Conservation (phyloP, 805 yeast genomes). For the Clavispora santaluciae region DNA sequence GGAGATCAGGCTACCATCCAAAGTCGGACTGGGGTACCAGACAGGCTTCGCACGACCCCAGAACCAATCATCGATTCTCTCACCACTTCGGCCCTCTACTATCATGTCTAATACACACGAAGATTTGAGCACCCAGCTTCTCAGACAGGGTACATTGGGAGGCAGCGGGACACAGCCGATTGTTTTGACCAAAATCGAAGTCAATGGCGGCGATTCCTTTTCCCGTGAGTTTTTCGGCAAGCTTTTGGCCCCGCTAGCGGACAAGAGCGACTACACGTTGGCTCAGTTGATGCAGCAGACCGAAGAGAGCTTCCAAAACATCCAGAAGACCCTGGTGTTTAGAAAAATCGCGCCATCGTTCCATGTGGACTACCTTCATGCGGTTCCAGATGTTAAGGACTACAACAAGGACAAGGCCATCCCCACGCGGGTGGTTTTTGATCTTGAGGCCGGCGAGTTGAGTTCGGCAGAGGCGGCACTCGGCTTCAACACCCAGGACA, state of each 20-base stretch:
- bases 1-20: background rate
- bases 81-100: background rate
- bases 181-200: slow-evolving; percentile 32
- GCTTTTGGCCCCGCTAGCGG: slow-evolving; percentile 40
- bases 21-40: background rate
- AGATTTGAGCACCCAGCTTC: slow-evolving; percentile 13
- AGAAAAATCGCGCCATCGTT: slow-evolving; percentile 34
- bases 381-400: slow-evolving; percentile 20
- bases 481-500: slow-evolving; percentile 34
- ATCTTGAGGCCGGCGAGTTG: slow-evolving; percentile 34
- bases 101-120: background rate
- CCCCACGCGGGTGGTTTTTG: slow-evolving; percentile 42
- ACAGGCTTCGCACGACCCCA: slow-evolving; percentile 1
- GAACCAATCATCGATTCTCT: background rate
- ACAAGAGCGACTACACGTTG: slow-evolving; percentile 40
- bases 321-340: slow-evolving; percentile 44
- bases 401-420: slow-evolving; percentile 38
- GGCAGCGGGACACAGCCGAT: slow-evolving; percentile 32
- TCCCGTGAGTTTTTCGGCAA: slow-evolving; percentile 43
- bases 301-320: slow-evolving; percentile 26
- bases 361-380: slow-evolving; percentile 34
- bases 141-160: slow-evolving; percentile 27
- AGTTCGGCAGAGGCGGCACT: slow-evolving; percentile 32
- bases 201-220: slow-evolving; percentile 40
- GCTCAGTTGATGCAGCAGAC: slow-evolving; percentile 34